Evolutionary conservation across 164 flowering plant species (phyloP), one percentile per base, ranked within the genome.

Genomic region (Annona cherimola): DNA sequence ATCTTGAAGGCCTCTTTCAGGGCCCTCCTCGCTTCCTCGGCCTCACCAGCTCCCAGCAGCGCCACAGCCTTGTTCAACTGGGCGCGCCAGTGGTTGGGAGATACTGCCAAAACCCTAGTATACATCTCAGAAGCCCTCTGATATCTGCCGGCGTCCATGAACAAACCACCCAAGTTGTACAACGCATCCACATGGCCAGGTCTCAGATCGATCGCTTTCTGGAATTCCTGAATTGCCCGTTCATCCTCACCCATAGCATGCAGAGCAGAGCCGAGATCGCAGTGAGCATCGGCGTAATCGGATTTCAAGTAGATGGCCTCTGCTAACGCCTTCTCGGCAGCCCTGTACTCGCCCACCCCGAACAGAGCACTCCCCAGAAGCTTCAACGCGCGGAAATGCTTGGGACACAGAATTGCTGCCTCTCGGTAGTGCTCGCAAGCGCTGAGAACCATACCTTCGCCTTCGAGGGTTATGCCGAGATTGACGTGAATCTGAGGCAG

Each of bases 61-160:
- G 98, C 86, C 42, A 95, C 97, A 12, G 98, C 98, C 82, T 89
- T 91, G 81, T 95, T 95, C 11, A 93, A 90, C 85, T 93, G 98
- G 3, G 97, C 99, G 41, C 92, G 83, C 99, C 99, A 95, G 77
- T 95, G 97, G 72, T 88, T 89, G 0, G 99, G 98, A 86, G 91
- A 89, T 59, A 96, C 89, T 4, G 92, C 83, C 42, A 96, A 77
- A 76, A 96, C 99, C 89, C 99, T 83, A 42, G 96, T 85, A 70
- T 96, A 96, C 99, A 93, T 93, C 83, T 93, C 98, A 1, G 99
- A 89, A 73, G 99, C 99, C 76, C 99, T 86, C 78, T 85, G 99
- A 80, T 90, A 93, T 85, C 99, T 85, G 68, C 97, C 96, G 83
- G 89, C 77, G 75, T 93, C 98, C 97, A 93, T 89, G 74, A 87